These are phyloP conservation scores for Gynochthodes officinalis DNA, from an alignment of 257 asterid genomes.

Conservation along the genomic window DNA sequence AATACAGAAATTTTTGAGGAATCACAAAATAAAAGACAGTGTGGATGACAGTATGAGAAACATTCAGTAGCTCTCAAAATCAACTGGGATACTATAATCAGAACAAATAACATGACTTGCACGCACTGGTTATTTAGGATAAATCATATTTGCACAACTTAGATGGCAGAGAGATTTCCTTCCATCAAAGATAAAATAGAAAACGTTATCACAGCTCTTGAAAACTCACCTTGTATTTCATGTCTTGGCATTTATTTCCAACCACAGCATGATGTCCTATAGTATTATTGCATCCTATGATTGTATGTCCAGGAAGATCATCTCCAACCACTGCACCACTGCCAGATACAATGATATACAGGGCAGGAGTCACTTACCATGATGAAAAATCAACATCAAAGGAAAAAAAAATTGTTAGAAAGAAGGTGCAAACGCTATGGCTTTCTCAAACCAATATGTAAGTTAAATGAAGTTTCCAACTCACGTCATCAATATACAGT, in stretches of 20 bases:
- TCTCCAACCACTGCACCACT: conserved; percentile 96
- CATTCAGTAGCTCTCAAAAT: not conserved
- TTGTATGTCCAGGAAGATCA: conserved; percentile 80
- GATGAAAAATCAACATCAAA: not conserved
- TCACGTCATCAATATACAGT: conserved; percentile 76
- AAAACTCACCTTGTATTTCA: conserved; percentile 70
- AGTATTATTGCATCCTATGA: conserved; percentile 69
- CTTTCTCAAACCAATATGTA: not conserved
- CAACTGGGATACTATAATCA: not conserved
- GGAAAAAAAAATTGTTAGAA: not conserved
- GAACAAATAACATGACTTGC: not conserved
- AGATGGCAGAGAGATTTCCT: not conserved
- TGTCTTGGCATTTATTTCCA: conserved; percentile 87
- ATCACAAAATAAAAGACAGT: not conserved
- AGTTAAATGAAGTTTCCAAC: conserved; percentile 15
- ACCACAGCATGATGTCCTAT: conserved; percentile 90
- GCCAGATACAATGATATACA: conserved; percentile 14
- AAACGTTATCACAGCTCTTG: not conserved
- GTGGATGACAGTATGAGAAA: not conserved
- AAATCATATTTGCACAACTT: not conserved
- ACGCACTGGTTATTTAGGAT: not conserved
- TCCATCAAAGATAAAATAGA: not conserved
- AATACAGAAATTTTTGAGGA: not conserved
- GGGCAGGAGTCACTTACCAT: not conserved
- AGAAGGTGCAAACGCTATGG: not conserved